Percentiles rank a stretch among this genome's conserved stretches.
Evolutionary conservation across 2,329 filamentous ascomycete genomes (phyloP).

Genomic region (Botryotinia calthae): DNA sequence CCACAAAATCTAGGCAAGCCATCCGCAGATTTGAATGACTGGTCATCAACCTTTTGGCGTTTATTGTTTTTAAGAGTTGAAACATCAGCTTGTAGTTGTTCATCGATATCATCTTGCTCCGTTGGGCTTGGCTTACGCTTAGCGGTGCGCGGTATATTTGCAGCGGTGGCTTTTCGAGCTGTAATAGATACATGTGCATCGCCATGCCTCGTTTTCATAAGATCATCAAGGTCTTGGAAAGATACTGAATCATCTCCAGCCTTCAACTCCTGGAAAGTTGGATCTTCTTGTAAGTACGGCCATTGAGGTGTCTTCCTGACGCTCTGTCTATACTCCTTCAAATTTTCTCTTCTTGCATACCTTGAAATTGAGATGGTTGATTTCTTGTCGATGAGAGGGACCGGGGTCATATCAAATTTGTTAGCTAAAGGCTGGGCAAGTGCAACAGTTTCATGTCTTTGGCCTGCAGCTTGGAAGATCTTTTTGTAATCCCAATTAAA

Average conservation of each 20-base stretch:
- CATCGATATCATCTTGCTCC: constrained; percentile 26
- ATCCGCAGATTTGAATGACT: not conserved
- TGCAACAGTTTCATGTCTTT: constrained; percentile 45
- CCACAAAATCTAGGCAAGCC: constrained; percentile 13
- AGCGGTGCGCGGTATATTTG: constrained; percentile 21
- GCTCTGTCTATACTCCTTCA: constrained; percentile 44
- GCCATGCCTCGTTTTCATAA: constrained; percentile 31
- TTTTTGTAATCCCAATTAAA: constrained; percentile 44
- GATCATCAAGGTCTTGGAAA: constrained; percentile 29
- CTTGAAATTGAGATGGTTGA: constrained; percentile 46
- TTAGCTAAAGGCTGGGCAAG: constrained; percentile 47
- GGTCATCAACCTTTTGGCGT: constrained; percentile 31
- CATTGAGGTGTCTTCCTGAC: constrained; percentile 45
- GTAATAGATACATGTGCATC: not conserved
- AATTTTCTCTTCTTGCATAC: constrained; percentile 46
- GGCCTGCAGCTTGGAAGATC: constrained; percentile 41
- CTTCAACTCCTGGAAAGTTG: constrained; percentile 42
- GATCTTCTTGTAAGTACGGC: constrained; percentile 44
- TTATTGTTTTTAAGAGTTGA: constrained; percentile 30
- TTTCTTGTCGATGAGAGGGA: constrained; percentile 47
- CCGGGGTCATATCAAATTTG: constrained; percentile 46
- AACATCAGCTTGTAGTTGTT: constrained; percentile 22
- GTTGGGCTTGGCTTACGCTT: constrained; percentile 32
- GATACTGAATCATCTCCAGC: constrained; percentile 31
- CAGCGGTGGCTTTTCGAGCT: constrained; percentile 8